Evolutionary conservation across 345 rosid genomes (phyloP).

Genomic region (thale cress (Arabidopsis thaliana)): TAIR10.1 NC_003076.8:21744001-21744500

Average conservation of each 20-base stretch:
- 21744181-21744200: slow-evolving; percentile 69
- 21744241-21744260: slow-evolving; percentile 64
- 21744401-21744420: slow-evolving; percentile 81
- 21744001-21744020: slow-evolving; percentile 67
- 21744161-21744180: not conserved
- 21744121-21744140: not conserved
- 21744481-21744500: slow-evolving; percentile 64
- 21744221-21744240: slow-evolving; percentile 57
- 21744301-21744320: slow-evolving; percentile 53
- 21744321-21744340: slow-evolving; percentile 84
- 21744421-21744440: slow-evolving; percentile 68
- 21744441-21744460: slow-evolving; percentile 89
- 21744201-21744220: slow-evolving; percentile 56
- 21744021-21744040: slow-evolving; percentile 93
- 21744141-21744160: not conserved
- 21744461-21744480: slow-evolving; percentile 81
- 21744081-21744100: slow-evolving; percentile 71
- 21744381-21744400: slow-evolving; percentile 73
- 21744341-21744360: slow-evolving; percentile 70
- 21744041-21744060: slow-evolving; percentile 63
- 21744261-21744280: slow-evolving; percentile 70
- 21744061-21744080: slow-evolving; percentile 97
- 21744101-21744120: slow-evolving; percentile 75
- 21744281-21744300: slow-evolving; percentile 71
- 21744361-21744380: slow-evolving; percentile 77